These are phyloP conservation scores for Penicillium sp. DNA, from an alignment of 2,329 filamentous ascomycete genomes.

Conservation along the genomic window DNA sequence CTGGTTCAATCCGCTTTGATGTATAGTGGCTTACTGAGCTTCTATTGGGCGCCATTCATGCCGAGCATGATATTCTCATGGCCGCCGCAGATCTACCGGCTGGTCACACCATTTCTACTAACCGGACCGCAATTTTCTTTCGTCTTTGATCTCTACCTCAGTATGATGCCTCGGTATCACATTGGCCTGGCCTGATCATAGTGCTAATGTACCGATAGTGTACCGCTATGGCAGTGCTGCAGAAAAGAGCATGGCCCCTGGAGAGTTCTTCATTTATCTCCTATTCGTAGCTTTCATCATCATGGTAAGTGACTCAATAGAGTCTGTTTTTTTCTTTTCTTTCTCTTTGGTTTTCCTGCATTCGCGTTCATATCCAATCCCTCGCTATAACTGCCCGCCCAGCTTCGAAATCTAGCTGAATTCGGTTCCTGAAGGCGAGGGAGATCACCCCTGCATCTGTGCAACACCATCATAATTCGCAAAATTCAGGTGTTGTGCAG, in stretches of 20 bases:
- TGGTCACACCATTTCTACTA: slow-evolving; percentile 59
- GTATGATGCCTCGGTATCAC: slow-evolving; percentile 44
- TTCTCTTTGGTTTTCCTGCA: slow-evolving; percentile 22
- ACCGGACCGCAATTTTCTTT: slow-evolving; percentile 57
- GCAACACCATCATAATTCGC: slow-evolving; percentile 60
- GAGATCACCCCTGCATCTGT: slow-evolving; percentile 70
- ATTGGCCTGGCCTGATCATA: slow-evolving; percentile 18
- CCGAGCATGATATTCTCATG: slow-evolving; percentile 54
- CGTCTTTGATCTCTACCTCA: slow-evolving; percentile 72
- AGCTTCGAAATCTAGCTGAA: slow-evolving; percentile 66
- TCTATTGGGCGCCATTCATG: slow-evolving; percentile 55
- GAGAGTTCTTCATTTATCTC: slow-evolving; percentile 79
- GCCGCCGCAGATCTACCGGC: slow-evolving; percentile 61
- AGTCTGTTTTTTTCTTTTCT: slow-evolving; percentile 10
- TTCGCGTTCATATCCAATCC: slow-evolving; percentile 38
- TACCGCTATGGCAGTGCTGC: slow-evolving; percentile 75
- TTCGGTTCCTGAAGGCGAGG: slow-evolving; percentile 80
- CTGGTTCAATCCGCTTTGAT: slow-evolving; percentile 63
- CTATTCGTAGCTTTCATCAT: slow-evolving; percentile 70
- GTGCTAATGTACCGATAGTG: slow-evolving; percentile 50
- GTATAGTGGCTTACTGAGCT: slow-evolving; percentile 57
- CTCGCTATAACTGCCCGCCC: slow-evolving; percentile 78
- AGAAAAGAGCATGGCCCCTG: slow-evolving; percentile 70
- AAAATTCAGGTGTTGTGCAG: slow-evolving; percentile 58
- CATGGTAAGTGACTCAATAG: slow-evolving; percentile 64